Conservation (phyloP, 495 filamentous ascomycete genomes). For the Xylaria cubensis region DNA sequence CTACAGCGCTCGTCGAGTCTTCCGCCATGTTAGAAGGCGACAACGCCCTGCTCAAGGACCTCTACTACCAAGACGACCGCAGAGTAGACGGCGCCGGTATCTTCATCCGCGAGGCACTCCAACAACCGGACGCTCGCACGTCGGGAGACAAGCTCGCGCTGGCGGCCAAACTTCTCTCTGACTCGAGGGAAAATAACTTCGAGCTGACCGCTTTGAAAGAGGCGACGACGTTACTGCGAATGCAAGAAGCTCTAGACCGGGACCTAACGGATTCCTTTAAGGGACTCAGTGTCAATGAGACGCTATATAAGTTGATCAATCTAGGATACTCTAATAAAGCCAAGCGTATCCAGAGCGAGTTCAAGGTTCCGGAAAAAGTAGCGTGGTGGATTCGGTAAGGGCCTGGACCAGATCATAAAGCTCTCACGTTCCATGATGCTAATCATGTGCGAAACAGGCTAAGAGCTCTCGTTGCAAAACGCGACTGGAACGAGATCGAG, state of each 20-base stretch:
- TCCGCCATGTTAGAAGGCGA: conserved; percentile 73
- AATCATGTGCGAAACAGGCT: conserved; percentile 55
- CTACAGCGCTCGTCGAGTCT: conserved; percentile 88
- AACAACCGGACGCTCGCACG: conserved; percentile 65
- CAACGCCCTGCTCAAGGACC: conserved; percentile 84
- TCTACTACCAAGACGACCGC: conserved; percentile 97
- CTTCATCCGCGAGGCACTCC: conserved; percentile 80
- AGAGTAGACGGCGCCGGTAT: conserved; percentile 87
- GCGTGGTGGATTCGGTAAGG: conserved; percentile 80
- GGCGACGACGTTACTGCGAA: conserved; percentile 74
- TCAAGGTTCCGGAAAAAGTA: conserved; percentile 88
- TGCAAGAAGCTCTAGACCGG: conserved; percentile 84
- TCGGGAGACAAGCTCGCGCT: conserved; percentile 81
- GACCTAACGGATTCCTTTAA: conserved; percentile 78
- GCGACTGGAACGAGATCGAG: conserved; percentile 92
- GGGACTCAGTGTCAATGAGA: conserved; percentile 88
- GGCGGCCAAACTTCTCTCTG: conserved; percentile 78
- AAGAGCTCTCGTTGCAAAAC: conserved; percentile 83
- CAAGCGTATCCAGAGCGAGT: conserved; percentile 85
- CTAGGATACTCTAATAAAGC: conserved; percentile 79
- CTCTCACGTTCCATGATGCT: background rate
- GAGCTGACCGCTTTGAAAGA: conserved; percentile 81
- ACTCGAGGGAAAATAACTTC: conserved; percentile 79
- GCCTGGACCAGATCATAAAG: background rate
- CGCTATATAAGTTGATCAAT: conserved; percentile 80